Evolutionary conservation across 2,329 filamentous ascomycete genomes (phyloP).

Genomic region (Colletotrichum somersetense): DNA sequence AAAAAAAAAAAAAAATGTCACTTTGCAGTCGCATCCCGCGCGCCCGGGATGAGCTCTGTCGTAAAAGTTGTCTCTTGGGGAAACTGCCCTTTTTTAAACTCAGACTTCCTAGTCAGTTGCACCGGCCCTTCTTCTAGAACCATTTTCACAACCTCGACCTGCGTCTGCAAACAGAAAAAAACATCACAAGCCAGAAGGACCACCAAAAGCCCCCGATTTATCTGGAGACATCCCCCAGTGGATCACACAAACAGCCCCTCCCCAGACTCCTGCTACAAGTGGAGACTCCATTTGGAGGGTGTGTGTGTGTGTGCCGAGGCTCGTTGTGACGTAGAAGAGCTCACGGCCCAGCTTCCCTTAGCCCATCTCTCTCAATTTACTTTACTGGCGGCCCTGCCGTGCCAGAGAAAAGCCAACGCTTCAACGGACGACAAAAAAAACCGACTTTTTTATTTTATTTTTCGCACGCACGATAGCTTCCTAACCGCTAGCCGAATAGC

Average conservation of each 20-base stretch:
- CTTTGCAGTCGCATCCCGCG: conserved; percentile 17
- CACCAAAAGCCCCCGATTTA: background rate
- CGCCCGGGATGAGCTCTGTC: conserved; percentile 28
- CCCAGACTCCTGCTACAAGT: conserved; percentile 20
- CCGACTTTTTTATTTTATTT: background rate
- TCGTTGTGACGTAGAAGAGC: conserved; percentile 38
- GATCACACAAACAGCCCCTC: background rate
- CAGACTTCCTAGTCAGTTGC: background rate
- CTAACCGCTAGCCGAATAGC: background rate
- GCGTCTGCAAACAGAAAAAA: background rate
- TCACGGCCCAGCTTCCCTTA: background rate
- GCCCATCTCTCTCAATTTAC: background rate
- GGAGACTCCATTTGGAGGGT: conserved; percentile 5
- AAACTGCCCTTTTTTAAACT: conserved; percentile 14
- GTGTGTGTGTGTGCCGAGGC: conserved; percentile 29
- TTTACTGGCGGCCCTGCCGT: background rate
- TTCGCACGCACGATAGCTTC: conserved; percentile 1
- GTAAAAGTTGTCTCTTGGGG: background rate
- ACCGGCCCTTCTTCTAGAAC: background rate
- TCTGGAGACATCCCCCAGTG: conserved; percentile 3
- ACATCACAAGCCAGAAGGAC: background rate
- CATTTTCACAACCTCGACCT: background rate
- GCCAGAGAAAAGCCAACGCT: background rate
- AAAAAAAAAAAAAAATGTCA: no score
- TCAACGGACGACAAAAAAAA: conserved; percentile 30